Evolutionary conservation across 2,329 filamentous ascomycete genomes (phyloP).

Genomic region (Fusarium hainanense): DNA sequence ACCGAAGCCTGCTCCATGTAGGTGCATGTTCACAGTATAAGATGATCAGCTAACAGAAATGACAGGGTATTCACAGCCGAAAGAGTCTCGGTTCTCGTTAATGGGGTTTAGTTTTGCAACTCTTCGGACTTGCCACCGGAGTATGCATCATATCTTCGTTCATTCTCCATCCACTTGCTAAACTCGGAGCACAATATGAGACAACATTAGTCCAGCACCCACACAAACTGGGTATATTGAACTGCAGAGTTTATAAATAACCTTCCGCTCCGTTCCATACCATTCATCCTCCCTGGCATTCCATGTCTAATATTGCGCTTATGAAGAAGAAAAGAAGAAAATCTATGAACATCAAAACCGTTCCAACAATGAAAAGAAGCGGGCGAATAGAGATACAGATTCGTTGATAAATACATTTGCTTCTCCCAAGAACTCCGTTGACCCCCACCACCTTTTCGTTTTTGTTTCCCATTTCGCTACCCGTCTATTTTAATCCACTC

Average conservation of each 20-base stretch:
- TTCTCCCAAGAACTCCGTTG: constrained; percentile 19
- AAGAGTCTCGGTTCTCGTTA: neutral
- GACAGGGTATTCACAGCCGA: neutral
- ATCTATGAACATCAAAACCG: constrained; percentile 27
- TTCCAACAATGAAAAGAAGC: neutral
- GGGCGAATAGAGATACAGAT: constrained; percentile 11
- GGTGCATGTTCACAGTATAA: neutral
- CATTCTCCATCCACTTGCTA: neutral
- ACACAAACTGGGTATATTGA: constrained; percentile 10
- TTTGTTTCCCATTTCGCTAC: constrained; percentile 18
- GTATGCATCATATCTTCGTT: neutral
- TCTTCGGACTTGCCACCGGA: neutral
- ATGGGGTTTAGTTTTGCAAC: neutral
- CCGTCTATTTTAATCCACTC: constrained; percentile 37
- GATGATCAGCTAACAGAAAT: neutral
- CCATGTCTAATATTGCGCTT: constrained; percentile 33
- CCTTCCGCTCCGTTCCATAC: constrained; percentile 5
- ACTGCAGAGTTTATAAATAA: neutral
- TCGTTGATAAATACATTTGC: constrained; percentile 25
- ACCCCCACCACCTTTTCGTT: constrained; percentile 23
- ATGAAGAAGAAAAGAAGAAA: neutral
- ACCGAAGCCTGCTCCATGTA: neutral
- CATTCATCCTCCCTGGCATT: neutral
- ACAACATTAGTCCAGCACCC: neutral
- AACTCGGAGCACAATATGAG: neutral